Base-by-base conservation (phyloP, 148 eudicot genomes). In the Arctostaphylos glauca region DNA sequence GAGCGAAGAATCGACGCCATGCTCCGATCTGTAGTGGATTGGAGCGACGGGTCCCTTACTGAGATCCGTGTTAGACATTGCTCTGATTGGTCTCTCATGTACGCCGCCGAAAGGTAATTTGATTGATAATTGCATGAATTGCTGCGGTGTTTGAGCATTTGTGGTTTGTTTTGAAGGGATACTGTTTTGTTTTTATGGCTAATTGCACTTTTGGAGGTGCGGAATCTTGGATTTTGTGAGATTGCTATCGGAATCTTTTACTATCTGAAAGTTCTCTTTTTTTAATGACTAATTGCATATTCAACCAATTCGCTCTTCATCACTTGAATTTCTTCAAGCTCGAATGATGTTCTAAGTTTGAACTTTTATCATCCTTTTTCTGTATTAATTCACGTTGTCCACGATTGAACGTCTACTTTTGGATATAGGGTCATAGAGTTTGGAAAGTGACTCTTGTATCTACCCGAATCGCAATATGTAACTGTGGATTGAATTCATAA, bases 61-160 rank as follows among this genome's bases (percentile, higher is more conserved):
- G 89, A 88, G 70, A 90, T 96, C 77, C 92, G 99, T 12, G 91
- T 90, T 52, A 85, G 97, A 77, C 99, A 96, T 79, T 94, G 96
- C 81, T 94, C 99, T 31, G 93, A 93, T 89, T 88, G 81, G 8
- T 86, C 95, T 43, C 90, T 96, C n/a, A 14, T 85, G 15, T 83
- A 89, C 38, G 91, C 88, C 31, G 93, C 97, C 59, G 82, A 88
- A 85, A 91, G 99, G 99, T 94, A 84, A 25, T 21, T 41, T 38
- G 48, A 25, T 76, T 21, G 15, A 12, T 66, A 25, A 66, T 66
- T 25, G 78, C 23, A 5, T 25, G 79, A 77, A 15, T 77, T 19
- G 23, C 31, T 53, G 21, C 64, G 21, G 3, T 53, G 2, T 31
- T 79, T n/a, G 41, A 53, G 81, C 23, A n/a, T 16, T 38, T 23